These are phyloP conservation scores for Cyberlindnera amylophila DNA, from an alignment of 805 yeast genomes.

Conservation along the genomic window DNA sequence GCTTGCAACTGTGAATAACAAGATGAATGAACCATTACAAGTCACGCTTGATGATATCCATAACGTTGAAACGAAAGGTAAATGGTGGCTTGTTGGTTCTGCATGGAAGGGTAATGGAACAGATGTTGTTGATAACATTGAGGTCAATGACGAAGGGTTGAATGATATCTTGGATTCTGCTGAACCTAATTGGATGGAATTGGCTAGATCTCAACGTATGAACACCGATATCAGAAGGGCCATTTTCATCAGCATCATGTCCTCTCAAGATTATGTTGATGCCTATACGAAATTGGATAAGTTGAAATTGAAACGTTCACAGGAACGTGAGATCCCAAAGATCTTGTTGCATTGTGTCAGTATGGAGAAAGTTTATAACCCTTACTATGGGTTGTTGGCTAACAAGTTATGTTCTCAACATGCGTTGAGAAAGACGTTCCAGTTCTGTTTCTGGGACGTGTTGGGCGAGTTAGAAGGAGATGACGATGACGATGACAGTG, in stretches of 20 bases:
- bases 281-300: conserved; percentile 81
- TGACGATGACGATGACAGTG: conserved; percentile 36
- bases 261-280: conserved; percentile 88
- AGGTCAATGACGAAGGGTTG: conserved; percentile 18
- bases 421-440: conserved; percentile 75
- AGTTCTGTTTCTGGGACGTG: conserved; percentile 86
- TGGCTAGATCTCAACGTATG: conserved; percentile 86
- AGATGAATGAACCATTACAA: conserved; percentile 69
- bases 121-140: conserved; percentile 21
- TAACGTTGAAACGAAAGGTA: conserved; percentile 75
- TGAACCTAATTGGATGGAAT: conserved; percentile 79
- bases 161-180: conserved; percentile 21
- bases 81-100: conserved; percentile 99
- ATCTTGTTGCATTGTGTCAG: conserved; percentile 84
- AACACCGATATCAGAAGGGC: conserved; percentile 95
- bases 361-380: conserved; percentile 80
- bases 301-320: conserved; percentile 69
- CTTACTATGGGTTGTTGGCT: conserved; percentile 82
- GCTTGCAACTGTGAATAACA: conserved; percentile 48
- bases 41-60: conserved; percentile 81
- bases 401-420: conserved; percentile 73
- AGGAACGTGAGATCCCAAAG: conserved; percentile 82
- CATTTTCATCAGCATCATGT: conserved; percentile 89
- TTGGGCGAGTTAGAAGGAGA: conserved; percentile 64
- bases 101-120: conserved; percentile 81